Percentiles rank a stretch among this genome's conserved stretches.
These are phyloP conservation scores for Citrullus colocynthis DNA, from an alignment of 306 rosid species.

Conservation along the genomic window DNA sequence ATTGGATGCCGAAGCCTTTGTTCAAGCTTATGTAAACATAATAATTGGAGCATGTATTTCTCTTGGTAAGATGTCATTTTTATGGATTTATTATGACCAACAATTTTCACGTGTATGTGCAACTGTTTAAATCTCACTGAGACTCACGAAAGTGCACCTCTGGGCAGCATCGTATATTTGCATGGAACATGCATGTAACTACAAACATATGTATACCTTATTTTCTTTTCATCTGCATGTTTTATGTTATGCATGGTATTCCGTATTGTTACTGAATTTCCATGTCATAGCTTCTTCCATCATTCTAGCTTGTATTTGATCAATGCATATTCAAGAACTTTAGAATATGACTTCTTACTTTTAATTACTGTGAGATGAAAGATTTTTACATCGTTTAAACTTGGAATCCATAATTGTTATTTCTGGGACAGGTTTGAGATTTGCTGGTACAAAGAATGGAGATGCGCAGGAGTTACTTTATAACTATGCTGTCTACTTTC, in stretches of 20 bases:
- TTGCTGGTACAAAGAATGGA: constrained; percentile 85
- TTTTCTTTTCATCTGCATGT: neutral
- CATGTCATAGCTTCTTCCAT: neutral
- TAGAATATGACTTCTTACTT: neutral
- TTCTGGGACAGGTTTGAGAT: constrained; percentile 58
- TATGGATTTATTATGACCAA: constrained; percentile 7
- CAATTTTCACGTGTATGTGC: neutral
- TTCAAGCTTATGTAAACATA: constrained; percentile 89
- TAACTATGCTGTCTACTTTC: constrained; percentile 67
- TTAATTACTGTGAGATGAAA: neutral
- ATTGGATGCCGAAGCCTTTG: constrained; percentile 76
- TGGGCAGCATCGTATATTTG: neutral
- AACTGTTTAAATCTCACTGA: neutral
- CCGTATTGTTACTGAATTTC: neutral
- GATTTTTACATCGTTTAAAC: neutral
- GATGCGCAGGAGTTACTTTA: constrained; percentile 74
- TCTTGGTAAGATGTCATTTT: constrained; percentile 46
- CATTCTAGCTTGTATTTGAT: neutral
- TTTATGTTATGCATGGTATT: neutral
- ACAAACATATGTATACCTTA: neutral
- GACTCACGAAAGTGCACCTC: neutral
- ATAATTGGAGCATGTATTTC: constrained; percentile 93
- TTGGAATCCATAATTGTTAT: constrained; percentile 11
- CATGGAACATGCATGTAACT: neutral
- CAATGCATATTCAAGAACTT: neutral